Percentiles rank a stretch among this genome's conserved stretches.
phyloP scores from a whole-genome alignment of 2,329 filamentous ascomycete genomes.

The Fusarium domesticum region DNA sequence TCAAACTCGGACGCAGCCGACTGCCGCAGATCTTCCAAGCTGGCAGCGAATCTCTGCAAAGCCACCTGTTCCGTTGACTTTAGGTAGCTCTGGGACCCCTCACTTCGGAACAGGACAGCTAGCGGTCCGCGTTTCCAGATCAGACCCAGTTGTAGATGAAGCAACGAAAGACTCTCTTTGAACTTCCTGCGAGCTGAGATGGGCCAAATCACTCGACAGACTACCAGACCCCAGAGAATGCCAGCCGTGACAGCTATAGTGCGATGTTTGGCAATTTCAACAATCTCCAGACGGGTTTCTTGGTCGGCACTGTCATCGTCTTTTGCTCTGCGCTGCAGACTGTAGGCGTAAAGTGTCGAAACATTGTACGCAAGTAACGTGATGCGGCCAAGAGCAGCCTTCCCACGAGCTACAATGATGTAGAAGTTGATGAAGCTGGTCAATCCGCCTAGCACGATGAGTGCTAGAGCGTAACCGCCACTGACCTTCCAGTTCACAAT shows the following conservation, averaged over 20 bases:
- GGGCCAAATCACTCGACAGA: slow-evolving; percentile 88
- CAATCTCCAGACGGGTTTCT: slow-evolving; percentile 78
- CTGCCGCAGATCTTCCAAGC: slow-evolving; percentile 68
- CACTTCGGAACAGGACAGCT: slow-evolving; percentile 63
- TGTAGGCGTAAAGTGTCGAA: slow-evolving; percentile 90
- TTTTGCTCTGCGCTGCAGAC: slow-evolving; percentile 72
- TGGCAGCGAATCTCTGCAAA: slow-evolving; percentile 44
- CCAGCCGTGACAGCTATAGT: slow-evolving; percentile 85
- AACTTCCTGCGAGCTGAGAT: slow-evolving; percentile 86
- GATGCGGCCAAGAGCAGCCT: slow-evolving; percentile 87
- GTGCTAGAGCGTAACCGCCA: slow-evolving; percentile 66
- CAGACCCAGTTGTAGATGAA: slow-evolving; percentile 91
- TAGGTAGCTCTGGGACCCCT: slow-evolving; percentile 66
- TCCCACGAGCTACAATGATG: slow-evolving; percentile 79
- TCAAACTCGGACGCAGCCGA: slow-evolving; percentile 82
- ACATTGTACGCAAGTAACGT: slow-evolving; percentile 96
- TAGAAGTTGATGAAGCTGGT: slow-evolving; percentile 83
- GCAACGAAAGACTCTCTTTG: slow-evolving; percentile 78
- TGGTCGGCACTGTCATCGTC: slow-evolving; percentile 69
- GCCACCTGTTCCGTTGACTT: slow-evolving; percentile 17
- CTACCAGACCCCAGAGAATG: slow-evolving; percentile 86
- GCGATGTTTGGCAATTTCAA: slow-evolving; percentile 82
- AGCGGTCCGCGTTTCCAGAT: slow-evolving; percentile 95
- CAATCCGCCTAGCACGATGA: slow-evolving; percentile 78
- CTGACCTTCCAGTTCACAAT: slow-evolving; percentile 76